Conservation (phyloP, 2,329 filamentous ascomycete species). For the Trichoderma breve region DNA sequence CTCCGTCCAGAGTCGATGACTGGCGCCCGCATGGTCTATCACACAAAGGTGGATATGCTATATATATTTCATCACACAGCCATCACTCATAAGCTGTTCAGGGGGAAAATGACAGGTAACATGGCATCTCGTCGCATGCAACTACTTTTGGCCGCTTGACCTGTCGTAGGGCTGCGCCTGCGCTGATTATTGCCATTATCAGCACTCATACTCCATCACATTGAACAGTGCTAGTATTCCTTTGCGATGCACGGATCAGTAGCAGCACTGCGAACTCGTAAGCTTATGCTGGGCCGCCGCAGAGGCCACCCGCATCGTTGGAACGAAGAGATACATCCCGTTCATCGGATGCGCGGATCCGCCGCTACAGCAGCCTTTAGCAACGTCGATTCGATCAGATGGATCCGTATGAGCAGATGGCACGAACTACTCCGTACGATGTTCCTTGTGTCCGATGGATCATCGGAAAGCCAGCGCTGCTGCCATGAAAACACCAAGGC, state of each 20-base stretch:
- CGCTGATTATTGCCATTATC: neutral
- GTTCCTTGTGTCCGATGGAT: neutral
- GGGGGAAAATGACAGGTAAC: constrained; percentile 3
- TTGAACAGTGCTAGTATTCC: neutral
- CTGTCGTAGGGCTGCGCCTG: constrained; percentile 2
- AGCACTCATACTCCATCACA: neutral
- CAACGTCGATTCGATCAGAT: neutral
- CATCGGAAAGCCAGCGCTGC: neutral
- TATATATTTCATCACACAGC: neutral
- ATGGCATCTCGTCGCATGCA: neutral
- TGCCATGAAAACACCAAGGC: neutral
- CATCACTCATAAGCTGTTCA: neutral
- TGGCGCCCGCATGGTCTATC: neutral
- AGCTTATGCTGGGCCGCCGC: constrained; percentile 4
- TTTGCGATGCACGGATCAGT: constrained; percentile 4
- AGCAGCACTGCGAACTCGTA: neutral
- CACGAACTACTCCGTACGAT: neutral
- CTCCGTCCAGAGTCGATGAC: neutral
- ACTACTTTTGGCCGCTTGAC: neutral
- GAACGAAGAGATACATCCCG: neutral
- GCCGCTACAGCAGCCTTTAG: neutral
- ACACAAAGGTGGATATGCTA: neutral
- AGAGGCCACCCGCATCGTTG: neutral
- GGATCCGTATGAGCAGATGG: neutral
- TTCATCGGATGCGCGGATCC: neutral